Conservation (phyloP, 2,329 filamentous ascomycete species). For the Botrytis porri region DNA sequence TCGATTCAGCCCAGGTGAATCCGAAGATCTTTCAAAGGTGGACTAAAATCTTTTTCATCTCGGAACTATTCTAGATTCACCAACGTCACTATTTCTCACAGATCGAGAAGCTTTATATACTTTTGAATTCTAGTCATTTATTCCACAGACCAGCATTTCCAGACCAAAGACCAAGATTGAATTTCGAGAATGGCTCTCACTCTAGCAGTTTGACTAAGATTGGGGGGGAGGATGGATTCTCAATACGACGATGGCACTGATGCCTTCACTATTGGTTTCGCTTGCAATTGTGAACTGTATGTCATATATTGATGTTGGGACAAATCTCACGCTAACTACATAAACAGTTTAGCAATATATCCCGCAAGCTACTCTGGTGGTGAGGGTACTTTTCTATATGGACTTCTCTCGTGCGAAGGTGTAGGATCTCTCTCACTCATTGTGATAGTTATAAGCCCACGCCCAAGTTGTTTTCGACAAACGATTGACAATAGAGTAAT, state of each 20-base stretch:
- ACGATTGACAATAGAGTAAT: background rate
- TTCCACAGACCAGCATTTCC: background rate
- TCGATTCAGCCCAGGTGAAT: too few relatives aligned
- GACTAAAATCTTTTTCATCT: background rate
- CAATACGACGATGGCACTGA: background rate
- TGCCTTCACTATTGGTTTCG: background rate
- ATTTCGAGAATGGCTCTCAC: background rate
- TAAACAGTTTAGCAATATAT: too few relatives aligned
- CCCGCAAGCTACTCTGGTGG: rapidly evolving
- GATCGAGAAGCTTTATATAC: background rate
- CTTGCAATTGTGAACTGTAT: background rate
- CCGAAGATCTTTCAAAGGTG: rapidly evolving
- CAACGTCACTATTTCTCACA: rapidly evolving
- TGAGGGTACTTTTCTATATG: background rate
- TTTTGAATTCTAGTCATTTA: background rate
- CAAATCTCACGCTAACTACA: background rate
- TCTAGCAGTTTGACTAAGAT: background rate
- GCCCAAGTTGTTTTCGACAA: background rate
- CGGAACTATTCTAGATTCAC: background rate
- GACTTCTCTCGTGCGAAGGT: too few relatives aligned
- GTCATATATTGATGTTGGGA: background rate
- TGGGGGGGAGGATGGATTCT: background rate
- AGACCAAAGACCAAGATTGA: background rate
- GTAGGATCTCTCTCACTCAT: background rate
- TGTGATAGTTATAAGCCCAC: background rate